Percentiles rank a stretch among this genome's conserved stretches.
These are phyloP conservation scores for Cyclospora cayetanensis DNA, from an alignment of 169 alveolate genomes.

Conservation along the genomic window DNA sequence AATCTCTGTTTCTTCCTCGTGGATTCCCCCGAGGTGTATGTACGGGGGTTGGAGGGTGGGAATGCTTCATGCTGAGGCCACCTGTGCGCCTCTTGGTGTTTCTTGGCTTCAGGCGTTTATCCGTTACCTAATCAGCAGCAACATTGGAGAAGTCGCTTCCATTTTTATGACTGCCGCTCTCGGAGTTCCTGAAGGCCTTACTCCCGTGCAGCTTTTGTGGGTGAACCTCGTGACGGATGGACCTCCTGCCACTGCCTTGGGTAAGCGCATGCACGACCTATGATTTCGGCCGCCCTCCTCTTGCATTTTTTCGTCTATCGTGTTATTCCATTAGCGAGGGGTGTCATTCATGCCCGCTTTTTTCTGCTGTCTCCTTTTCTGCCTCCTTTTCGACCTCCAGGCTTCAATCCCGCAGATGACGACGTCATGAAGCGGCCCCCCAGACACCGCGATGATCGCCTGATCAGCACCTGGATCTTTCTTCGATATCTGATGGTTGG, in stretches of 20 bases:
- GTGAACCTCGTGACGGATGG: constrained; percentile 99
- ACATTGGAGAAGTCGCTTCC: constrained; percentile 99
- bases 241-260: constrained; percentile 99
- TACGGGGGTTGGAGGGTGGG: background rate
- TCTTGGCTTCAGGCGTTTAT: constrained; percentile 65
- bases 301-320: background rate
- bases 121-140: constrained; percentile 97
- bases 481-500: constrained; percentile 95
- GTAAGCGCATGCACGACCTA: constrained; percentile 63
- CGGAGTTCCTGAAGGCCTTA: constrained; percentile 97
- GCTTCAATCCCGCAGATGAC: constrained; percentile 99
- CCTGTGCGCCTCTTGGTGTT: background rate
- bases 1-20: too few relatives aligned
- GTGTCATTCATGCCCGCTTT: background rate
- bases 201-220: constrained; percentile 99
- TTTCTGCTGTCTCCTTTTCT: background rate
- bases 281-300: background rate
- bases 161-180: constrained; percentile 98
- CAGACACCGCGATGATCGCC: constrained; percentile 94
- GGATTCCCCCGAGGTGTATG: background rate
- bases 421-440: constrained; percentile 98
- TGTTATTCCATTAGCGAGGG: background rate
- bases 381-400: constrained; percentile 64
- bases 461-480: constrained; percentile 95
- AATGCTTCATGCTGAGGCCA: background rate